A percentile compares a stretch with the other conserved stretches of the same genome.
phyloP scores from a whole-genome alignment of 805 yeast species.

The Candida andamanensis region DNA sequence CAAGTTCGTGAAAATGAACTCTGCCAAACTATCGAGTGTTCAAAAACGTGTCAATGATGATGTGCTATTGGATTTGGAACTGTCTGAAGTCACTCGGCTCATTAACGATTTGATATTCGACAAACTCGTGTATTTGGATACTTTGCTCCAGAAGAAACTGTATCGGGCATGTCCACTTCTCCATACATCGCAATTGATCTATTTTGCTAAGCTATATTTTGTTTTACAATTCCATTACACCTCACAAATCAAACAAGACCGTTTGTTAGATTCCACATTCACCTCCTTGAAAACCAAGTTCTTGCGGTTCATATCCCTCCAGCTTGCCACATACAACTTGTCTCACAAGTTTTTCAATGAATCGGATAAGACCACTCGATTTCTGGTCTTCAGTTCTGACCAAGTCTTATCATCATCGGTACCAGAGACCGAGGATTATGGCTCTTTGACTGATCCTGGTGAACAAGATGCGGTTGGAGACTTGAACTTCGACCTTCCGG shows the following conservation, averaged over 20 bases:
- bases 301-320: slow-evolving; percentile 18
- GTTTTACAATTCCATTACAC: slow-evolving; percentile 18
- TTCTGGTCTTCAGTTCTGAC: slow-evolving; percentile 8
- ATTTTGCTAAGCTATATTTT: slow-evolving; percentile 30
- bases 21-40: not conserved
- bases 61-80: no score
- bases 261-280: slow-evolving; percentile 1
- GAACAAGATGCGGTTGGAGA: not conserved
- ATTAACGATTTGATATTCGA: slow-evolving; percentile 2
- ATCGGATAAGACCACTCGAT: slow-evolving; percentile 14
- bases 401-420: slow-evolving; percentile 6
- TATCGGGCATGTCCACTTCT: slow-evolving; percentile 1
- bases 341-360: slow-evolving; percentile 12
- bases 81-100: slow-evolving; percentile 1
- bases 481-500: not conserved
- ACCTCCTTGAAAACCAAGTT: slow-evolving; percentile 19
- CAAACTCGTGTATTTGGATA: slow-evolving; percentile 23
- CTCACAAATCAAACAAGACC: slow-evolving; percentile 2
- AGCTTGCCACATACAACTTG: slow-evolving; percentile 20
- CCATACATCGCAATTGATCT: slow-evolving; percentile 22
- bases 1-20: slow-evolving; percentile 21
- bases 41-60: not conserved
- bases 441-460: slow-evolving; percentile 3
- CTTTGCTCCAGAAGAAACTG: slow-evolving; percentile 14
- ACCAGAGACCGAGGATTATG: not conserved